Base-by-base conservation (phyloP, 345 rosid genomes). In the Orychophragmus violaceus region DNA sequence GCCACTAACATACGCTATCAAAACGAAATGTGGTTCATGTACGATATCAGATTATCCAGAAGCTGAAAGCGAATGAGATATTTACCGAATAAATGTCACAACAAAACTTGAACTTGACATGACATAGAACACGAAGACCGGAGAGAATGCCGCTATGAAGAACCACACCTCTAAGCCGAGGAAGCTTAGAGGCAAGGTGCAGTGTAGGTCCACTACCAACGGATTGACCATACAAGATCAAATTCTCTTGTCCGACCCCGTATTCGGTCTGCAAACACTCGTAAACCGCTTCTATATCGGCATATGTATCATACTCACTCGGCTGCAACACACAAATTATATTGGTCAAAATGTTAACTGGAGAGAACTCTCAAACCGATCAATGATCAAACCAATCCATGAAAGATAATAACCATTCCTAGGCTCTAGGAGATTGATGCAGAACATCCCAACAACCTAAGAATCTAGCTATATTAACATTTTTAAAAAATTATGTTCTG, bases 121-220 rank as follows among this genome's bases (percentile, higher is more conserved):
- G 99, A 78, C 99, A 95, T 56, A 95, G 85, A 62, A 95, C 99
- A 8, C 99, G 97, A 51, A 95, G 97, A 59, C 99, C 99, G 46
- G 99, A 95, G 74, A 95, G 97, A 68, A 95, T 95, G 77, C 91
- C 96, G 13, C 99, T 95, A 48, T 95, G 99, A 71, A 95, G 82
- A 76, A 95, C 96, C 22, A 95, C 96, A 8, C 99, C 99, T 79
- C 99, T 83, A 39, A 95, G 81, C 80, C 99, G 79, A 5, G 99
- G 97, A 77, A 95, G 79, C 78, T 95, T 89, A 44, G 96, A 85
- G 55, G 97, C 99, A 81, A 95, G 80, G 77, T 95, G 97, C 59
- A 95, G 59, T 1, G 99, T 95, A 10, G 97, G 99, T 24, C 99
- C 99, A 58, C 97, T 91, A 22, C 99, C 99, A 28, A 94, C 99